These are phyloP conservation scores for Liquidambar formosana DNA, from an alignment of 164 flowering plant species.

Conservation along the genomic window DNA sequence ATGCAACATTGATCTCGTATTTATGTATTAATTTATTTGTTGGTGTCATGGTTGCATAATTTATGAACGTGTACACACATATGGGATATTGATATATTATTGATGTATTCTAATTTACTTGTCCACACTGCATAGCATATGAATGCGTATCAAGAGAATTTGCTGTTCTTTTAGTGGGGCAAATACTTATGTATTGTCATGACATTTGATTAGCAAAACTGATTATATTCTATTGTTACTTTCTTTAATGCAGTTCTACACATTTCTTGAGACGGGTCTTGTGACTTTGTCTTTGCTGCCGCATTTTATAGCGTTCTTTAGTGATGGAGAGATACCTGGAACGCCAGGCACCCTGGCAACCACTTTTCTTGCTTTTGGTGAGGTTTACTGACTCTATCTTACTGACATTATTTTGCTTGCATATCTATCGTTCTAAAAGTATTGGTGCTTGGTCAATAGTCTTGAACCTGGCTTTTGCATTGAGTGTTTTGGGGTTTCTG, in stretches of 20 bases:
- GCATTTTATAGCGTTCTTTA: constrained; percentile 89
- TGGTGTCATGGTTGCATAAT: too few species aligned
- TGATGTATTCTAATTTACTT: too few species aligned
- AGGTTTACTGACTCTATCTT: constrained; percentile 8
- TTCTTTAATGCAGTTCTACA: constrained; percentile 78
- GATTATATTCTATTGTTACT: background rate
- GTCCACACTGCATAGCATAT: too few species aligned
- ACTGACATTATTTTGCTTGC: background rate
- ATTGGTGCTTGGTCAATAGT: constrained; percentile 43
- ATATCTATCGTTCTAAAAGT: background rate
- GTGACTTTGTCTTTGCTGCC: constrained; percentile 83
- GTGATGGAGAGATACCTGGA: constrained; percentile 90
- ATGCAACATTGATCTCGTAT: too few species aligned
- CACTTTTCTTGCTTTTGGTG: constrained; percentile 97
- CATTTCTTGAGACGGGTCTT: constrained; percentile 90
- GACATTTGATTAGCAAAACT: background rate
- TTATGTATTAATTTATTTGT: too few species aligned
- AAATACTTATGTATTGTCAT: constrained; percentile 1
- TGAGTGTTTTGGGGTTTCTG: constrained; percentile 91
- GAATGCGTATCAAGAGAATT: too few species aligned
- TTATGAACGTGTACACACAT: too few species aligned
- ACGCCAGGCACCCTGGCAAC: constrained; percentile 92
- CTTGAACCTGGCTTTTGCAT: constrained; percentile 88
- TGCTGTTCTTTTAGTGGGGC: background rate
- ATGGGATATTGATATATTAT: too few species aligned